Evolutionary conservation across 1,139 yeast species (phyloP), one percentile per base, ranked within the genome.

Genomic region (Entelexis paramagnoliae): DNA sequence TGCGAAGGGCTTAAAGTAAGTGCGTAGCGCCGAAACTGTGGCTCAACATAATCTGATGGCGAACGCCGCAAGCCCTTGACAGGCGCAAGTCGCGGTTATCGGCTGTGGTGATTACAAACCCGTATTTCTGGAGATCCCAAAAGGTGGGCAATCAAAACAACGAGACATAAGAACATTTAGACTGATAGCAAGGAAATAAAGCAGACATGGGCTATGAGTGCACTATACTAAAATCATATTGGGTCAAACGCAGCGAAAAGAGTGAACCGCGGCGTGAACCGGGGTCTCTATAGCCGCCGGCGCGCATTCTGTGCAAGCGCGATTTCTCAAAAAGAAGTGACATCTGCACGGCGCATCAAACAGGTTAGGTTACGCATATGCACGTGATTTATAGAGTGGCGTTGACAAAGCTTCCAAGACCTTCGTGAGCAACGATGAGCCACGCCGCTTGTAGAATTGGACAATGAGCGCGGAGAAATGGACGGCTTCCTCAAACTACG

Each of bases 71-170:
- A 22, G 24, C 4, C 7, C 11, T 28, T 28, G 13, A 4, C 14
- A 28, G 14, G 10, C 28, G 30, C 30, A 17, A 20, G 13, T 17
- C 10, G 3, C 26, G 19, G 11, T 9, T 36, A 14, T 36, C 28
- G 17, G 16, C 10, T 11, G 11, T 6, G 4, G 4, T 36, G 41
- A 36, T 36, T 36, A 36, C 41, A 36, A 36, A 36, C 41, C 19
- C 28, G 28, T 4, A 13, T 2, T 11, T 13, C 28, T 13, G n/a
- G 41, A 22, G 26, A 36, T 36, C 28, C 41, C 11, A 36, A 36
- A 36, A 36, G 28, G 41, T 36, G 41, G 41, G 41, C 41, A 26
- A 36, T 36, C 41, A 36, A 22, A 36, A 36, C 41, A 36, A 36
- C 28, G 9, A 14, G 19, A 36, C 16, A 17, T 13, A 14, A 5